These are phyloP conservation scores for Myxozyma udenii DNA, from an alignment of 805 yeast species.

Conservation along the genomic window DNA sequence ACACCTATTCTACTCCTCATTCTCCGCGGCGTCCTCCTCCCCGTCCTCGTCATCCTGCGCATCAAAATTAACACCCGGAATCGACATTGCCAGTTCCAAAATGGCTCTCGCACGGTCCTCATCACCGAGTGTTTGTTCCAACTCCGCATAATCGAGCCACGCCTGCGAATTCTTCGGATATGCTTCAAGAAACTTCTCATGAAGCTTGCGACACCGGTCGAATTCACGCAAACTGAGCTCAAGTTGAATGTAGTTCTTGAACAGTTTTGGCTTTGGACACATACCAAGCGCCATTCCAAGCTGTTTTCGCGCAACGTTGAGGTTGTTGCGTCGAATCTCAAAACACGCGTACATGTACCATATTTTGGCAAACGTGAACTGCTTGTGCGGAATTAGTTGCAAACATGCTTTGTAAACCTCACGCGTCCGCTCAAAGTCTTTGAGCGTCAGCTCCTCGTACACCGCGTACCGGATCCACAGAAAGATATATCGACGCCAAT, in stretches of 20 bases:
- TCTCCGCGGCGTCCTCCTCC: constrained; percentile 5
- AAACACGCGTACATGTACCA: constrained; percentile 74
- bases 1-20: neutral
- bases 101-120: constrained; percentile 63
- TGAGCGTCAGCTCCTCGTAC: constrained; percentile 53
- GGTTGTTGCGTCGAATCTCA: constrained; percentile 58
- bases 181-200: constrained; percentile 59
- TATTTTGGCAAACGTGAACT: constrained; percentile 64
- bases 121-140: constrained; percentile 70
- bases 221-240: constrained; percentile 72
- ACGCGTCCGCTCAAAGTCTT: constrained; percentile 49
- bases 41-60: constrained; percentile 1
- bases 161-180: constrained; percentile 44
- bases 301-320: constrained; percentile 59
- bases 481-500: constrained; percentile 69
- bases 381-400: constrained; percentile 52
- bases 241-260: constrained; percentile 61
- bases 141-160: constrained; percentile 64
- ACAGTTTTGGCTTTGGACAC: constrained; percentile 57
- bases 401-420: constrained; percentile 51
- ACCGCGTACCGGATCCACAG: constrained; percentile 67
- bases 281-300: constrained; percentile 72
- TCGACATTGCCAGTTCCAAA: constrained; percentile 49
- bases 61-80: constrained; percentile 23
- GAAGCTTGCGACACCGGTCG: constrained; percentile 72